Evolutionary conservation across 2,329 filamentous ascomycete species (phyloP), one percentile per base, ranked within the genome.

Genomic region (Aspergillus sp.): DNA sequence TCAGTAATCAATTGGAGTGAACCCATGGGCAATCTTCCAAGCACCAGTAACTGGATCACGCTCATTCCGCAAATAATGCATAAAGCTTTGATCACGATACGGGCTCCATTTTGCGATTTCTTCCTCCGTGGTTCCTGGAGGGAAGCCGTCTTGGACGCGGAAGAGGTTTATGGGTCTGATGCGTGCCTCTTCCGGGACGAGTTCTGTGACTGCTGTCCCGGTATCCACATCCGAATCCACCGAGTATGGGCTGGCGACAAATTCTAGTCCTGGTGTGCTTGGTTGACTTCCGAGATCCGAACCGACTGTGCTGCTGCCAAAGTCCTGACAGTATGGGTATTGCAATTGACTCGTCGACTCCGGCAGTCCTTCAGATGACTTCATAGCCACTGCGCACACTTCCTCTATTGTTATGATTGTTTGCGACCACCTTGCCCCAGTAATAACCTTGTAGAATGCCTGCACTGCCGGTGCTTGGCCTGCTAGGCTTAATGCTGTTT

Each of bases 371-470:
- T 54, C 23, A 17, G 19, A 36, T 19, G 55, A 30, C 5, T 44
- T 63, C 3, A 57, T 49, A 11, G 39, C 52, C 51, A 57, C 64
- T 1, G 61, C 66, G 2, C 63, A 55, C n/a, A 38, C 65, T 56
- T 75, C 73, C 58, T 76, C 73, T 3, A 75, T 17, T n/a, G 57
- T 58, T 41, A 75, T 73, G 15, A 76, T 59, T 4, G 42, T 59
- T 57, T 74, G 65, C 0, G 60, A 62, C 2, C 73, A 52, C 0
- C 8, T 48, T 6, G 38, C 41, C 2, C 52, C 61, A 3, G 44
- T 21, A 3, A 19, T 13, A 15, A 61, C 57, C 36, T 70, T 66
- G 25, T 68, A 67, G 19, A 75, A 67, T 0, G 74, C 74, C 47
- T 75, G 68, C 2, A 75, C 62, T 1, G 54, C 63, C 6, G 69